phyloP scores from a whole-genome alignment of 202 grass and related monocot species.

The Dendrocalamus latiflorus region DNA sequence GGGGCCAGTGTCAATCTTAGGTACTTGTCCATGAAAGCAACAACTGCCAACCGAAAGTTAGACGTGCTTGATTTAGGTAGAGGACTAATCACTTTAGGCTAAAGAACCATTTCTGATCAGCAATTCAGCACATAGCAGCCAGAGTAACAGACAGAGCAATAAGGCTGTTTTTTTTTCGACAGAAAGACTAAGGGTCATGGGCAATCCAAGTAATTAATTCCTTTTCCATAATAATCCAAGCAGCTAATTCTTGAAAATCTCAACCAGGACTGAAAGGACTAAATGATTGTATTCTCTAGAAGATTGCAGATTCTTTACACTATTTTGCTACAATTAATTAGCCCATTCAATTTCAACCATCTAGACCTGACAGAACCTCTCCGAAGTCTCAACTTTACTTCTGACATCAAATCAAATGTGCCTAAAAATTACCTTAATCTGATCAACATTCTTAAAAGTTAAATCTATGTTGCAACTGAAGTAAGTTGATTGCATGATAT shows the following conservation, averaged over 20 bases:
- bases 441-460: too few relatives aligned
- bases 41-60: neutral
- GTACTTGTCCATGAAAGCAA: too few relatives aligned
- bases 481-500: too few relatives aligned
- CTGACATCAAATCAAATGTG: too few relatives aligned
- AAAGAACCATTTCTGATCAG: neutral
- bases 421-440: too few relatives aligned
- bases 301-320: neutral
- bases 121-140: neutral
- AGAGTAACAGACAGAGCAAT: neutral
- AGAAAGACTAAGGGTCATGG: neutral
- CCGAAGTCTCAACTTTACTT: too few relatives aligned
- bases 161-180: too few relatives aligned
- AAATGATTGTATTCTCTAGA: neutral
- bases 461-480: too few relatives aligned
- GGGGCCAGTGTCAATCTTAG: too few relatives aligned
- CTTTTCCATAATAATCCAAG: neutral
- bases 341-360: too few relatives aligned
- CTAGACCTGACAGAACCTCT: too few relatives aligned
- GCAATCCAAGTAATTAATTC: conserved; percentile 6
- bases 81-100: neutral
- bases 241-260: neutral
- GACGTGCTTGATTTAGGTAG: neutral
- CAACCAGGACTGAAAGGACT: neutral
- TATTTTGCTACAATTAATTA: too few relatives aligned